Evolutionary conservation across 1,284 basidiomycete genomes (phyloP).

Genomic region (Garcileccinum viscosum): DNA sequence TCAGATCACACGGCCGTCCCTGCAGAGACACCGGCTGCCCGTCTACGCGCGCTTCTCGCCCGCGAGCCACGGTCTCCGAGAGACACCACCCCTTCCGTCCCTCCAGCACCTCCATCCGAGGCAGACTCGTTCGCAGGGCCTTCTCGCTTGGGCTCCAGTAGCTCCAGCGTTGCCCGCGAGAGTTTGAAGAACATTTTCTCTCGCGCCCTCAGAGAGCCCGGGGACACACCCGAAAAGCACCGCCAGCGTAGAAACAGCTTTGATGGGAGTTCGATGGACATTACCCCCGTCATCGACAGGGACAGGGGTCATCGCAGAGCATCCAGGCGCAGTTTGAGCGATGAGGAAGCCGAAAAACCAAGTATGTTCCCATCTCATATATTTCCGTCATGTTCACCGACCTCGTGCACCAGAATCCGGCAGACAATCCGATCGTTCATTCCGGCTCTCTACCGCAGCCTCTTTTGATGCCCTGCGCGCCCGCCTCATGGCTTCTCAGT

Average conservation of each 20-base stretch:
- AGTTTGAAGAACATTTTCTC: constrained; percentile 69
- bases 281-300: constrained; percentile 53
- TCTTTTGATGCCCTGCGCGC: constrained; percentile 58
- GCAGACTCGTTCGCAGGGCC: constrained; percentile 68
- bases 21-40: constrained; percentile 54
- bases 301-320: constrained; percentile 54
- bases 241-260: constrained; percentile 56
- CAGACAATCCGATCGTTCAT: constrained; percentile 44
- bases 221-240: constrained; percentile 62
- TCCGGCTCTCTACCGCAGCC: constrained; percentile 49
- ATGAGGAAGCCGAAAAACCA: constrained; percentile 66
- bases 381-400: constrained; percentile 7
- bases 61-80: constrained; percentile 46
- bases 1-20: constrained; percentile 25
- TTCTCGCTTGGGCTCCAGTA: constrained; percentile 45
- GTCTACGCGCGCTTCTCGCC: constrained; percentile 63
- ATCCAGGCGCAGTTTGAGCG: constrained; percentile 65
- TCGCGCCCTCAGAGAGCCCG: constrained; percentile 63
- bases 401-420: constrained; percentile 36
- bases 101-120: constrained; percentile 52
- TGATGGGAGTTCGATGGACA: constrained; percentile 65
- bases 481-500: constrained; percentile 49
- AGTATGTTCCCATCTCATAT: constrained; percentile 48
- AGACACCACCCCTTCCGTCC: constrained; percentile 38
- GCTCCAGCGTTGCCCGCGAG: constrained; percentile 59